Evolutionary conservation across 1,284 basidiomycete genomes (phyloP).

Genomic region (Thelephora terrestris): DNA sequence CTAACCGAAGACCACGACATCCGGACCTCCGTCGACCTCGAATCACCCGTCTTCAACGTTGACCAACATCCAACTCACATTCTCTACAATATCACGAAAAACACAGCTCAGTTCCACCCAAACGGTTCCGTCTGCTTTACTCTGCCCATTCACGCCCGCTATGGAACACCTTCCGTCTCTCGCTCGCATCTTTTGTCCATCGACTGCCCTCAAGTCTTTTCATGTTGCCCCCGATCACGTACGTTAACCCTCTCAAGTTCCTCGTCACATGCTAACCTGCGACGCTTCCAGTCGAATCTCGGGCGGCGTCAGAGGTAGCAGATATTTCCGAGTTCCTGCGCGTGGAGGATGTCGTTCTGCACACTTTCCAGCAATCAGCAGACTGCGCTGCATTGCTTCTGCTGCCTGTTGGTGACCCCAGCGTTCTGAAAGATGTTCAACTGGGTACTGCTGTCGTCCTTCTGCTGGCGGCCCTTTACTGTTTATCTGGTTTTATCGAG

Average conservation of each 20-base stretch:
- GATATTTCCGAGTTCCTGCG: conserved; percentile 10
- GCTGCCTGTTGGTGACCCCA: conserved; percentile 30
- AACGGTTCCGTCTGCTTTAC: conserved; percentile 22
- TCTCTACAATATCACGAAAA: conserved; percentile 23
- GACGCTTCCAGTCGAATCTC: background rate
- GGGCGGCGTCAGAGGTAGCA: conserved; percentile 1
- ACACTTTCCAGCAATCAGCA: conserved; percentile 13
- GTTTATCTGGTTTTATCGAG: conserved; percentile 17
- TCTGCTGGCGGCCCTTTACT: conserved; percentile 28
- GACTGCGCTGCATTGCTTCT: conserved; percentile 13
- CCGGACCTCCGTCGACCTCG: conserved; percentile 36
- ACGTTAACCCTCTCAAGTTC: background rate
- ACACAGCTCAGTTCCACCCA: background rate
- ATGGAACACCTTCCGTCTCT: conserved; percentile 22
- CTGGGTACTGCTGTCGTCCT: conserved; percentile 30
- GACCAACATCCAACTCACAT: conserved; percentile 25
- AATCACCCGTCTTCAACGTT: conserved; percentile 37
- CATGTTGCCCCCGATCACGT: conserved; percentile 23
- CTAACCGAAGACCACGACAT: conserved; percentile 34
- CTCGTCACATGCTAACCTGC: background rate
- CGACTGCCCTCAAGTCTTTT: conserved; percentile 29
- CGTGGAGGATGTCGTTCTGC: conserved; percentile 1
- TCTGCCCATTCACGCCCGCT: conserved; percentile 42
- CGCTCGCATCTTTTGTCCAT: conserved; percentile 20
- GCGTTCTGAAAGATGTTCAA: conserved; percentile 31